Evolutionary conservation across 305 asterid species (phyloP).

Genomic region (Solanum aculeatissimum): DNA sequence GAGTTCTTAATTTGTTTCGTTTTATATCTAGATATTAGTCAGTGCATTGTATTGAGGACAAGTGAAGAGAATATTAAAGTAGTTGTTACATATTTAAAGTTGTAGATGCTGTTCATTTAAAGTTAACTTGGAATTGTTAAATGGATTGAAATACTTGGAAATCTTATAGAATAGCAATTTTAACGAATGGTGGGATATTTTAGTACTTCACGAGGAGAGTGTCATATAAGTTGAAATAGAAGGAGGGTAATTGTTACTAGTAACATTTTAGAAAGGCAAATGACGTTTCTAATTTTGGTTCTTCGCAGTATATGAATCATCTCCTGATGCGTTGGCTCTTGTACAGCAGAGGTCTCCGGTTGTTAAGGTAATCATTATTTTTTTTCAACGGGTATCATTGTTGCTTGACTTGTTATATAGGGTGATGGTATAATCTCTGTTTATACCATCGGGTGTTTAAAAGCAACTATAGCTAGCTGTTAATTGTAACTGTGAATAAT

Average conservation of each 20-base stretch:
- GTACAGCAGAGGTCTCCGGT: conserved; percentile 92
- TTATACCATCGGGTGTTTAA: neutral
- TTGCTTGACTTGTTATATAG: neutral
- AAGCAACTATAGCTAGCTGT: neutral
- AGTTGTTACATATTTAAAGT: neutral
- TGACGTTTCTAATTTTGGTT: neutral
- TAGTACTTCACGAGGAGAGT: neutral
- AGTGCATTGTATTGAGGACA: neutral
- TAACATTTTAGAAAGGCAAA: neutral
- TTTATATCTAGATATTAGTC: neutral
- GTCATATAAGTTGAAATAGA: neutral
- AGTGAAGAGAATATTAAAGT: neutral
- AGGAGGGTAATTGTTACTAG: neutral
- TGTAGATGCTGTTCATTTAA: neutral
- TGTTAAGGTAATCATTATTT: conserved; percentile 43
- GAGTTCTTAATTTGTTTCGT: neutral
- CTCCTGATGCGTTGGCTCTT: conserved; percentile 44
- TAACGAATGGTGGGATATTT: neutral
- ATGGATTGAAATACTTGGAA: neutral
- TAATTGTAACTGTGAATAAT: neutral
- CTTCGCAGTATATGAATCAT: conserved; percentile 61
- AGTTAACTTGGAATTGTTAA: neutral
- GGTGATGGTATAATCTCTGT: neutral
- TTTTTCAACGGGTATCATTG: neutral
- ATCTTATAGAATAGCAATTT: neutral